These are phyloP conservation scores for Crucihimalaya himalaica DNA, from an alignment of 345 rosid genomes.

Conservation along the genomic window DNA sequence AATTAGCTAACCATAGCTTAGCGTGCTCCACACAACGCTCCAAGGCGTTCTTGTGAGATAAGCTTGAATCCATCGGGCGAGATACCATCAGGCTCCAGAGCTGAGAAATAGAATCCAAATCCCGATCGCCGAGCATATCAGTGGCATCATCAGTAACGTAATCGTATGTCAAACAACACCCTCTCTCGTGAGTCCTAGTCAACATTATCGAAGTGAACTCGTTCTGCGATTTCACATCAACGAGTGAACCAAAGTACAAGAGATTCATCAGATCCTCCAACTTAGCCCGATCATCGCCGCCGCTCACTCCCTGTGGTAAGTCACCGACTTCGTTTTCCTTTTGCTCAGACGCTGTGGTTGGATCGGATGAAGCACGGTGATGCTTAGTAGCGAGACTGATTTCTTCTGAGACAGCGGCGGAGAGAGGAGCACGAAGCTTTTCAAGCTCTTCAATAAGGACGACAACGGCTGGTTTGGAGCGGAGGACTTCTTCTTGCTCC, in stretches of 20 bases:
- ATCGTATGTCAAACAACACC: conserved; percentile 90
- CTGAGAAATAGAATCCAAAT: conserved; percentile 73
- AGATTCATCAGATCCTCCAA: conserved; percentile 75
- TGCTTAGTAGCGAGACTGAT: conserved; percentile 49
- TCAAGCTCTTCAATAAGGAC: conserved; percentile 85
- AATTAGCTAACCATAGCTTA: conserved; percentile 68
- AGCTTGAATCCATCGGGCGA: conserved; percentile 74
- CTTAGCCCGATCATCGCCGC: background rate
- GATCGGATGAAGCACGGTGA: conserved; percentile 11
- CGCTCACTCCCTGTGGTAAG: conserved; percentile 23
- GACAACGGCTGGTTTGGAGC: conserved; percentile 67
- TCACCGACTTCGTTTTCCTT: conserved; percentile 12
- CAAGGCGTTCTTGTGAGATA: conserved; percentile 83
- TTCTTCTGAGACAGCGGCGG: conserved; percentile 73
- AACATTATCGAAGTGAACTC: conserved; percentile 78
- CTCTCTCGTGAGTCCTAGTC: conserved; percentile 85
- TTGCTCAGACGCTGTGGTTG: conserved; percentile 18
- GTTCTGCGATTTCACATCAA: conserved; percentile 78
- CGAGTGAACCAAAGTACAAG: conserved; percentile 77
- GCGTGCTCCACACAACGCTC: conserved; percentile 74
- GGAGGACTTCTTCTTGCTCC: conserved; percentile 88
- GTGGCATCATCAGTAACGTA: conserved; percentile 89
- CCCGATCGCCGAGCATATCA: conserved; percentile 80
- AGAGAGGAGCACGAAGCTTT: conserved; percentile 73
- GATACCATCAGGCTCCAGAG: conserved; percentile 66